Conservation (phyloP, 2,329 filamentous ascomycete species). For the Botrytis elliptica region DNA sequence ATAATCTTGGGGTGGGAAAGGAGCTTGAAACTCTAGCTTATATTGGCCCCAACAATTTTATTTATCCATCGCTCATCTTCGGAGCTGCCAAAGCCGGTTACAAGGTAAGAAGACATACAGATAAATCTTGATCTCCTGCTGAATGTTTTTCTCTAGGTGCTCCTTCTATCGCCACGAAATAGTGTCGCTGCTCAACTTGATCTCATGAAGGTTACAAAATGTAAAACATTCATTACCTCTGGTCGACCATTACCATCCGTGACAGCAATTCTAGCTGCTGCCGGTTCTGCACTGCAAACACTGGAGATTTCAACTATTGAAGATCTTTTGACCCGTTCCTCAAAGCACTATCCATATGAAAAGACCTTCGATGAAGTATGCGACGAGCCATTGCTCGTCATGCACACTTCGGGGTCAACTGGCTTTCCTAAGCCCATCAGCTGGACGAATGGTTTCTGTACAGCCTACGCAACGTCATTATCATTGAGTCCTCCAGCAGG, state of each 20-base stretch:
- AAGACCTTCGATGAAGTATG: slow-evolving; percentile 32
- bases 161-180: slow-evolving; percentile 13
- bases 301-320: not conserved
- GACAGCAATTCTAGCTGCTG: not conserved
- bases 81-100: slow-evolving; percentile 4
- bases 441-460: not conserved
- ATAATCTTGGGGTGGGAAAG: not conserved
- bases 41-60: not conserved
- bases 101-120: not conserved
- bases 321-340: not conserved
- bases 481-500: not conserved
- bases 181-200: slow-evolving; percentile 12
- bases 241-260: not conserved
- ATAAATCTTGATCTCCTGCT: not conserved
- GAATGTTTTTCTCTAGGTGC: not conserved
- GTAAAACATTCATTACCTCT: slow-evolving; percentile 4
- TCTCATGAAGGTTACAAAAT: not conserved
- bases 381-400: slow-evolving; percentile 17
- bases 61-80: not conserved
- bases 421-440: slow-evolving; percentile 23
- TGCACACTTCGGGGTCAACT: slow-evolving; percentile 24
- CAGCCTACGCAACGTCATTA: not conserved
- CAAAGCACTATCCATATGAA: slow-evolving; percentile 7
- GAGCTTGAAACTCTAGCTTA: not conserved
- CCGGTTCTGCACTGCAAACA: not conserved